These are phyloP conservation scores for Puccinia brachypodii DNA, from an alignment of 1,284 basidiomycete species.

Conservation along the genomic window DNA sequence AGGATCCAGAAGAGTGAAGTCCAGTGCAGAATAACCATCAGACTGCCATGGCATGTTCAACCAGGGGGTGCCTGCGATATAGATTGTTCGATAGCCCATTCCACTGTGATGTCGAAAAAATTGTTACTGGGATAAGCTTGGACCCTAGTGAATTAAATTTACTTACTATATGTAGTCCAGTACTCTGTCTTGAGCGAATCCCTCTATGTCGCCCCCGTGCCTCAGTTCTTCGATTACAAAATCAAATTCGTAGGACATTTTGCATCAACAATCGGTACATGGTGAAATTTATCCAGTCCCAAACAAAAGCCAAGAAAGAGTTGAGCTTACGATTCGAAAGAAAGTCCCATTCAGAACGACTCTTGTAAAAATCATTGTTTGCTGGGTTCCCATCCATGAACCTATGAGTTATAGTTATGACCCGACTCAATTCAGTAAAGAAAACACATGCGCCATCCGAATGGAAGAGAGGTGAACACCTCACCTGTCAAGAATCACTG, in stretches of 20 bases:
- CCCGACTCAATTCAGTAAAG: not conserved
- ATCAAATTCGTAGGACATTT: not conserved
- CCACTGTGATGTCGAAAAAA: slow-evolving; percentile 57
- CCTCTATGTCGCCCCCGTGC: slow-evolving; percentile 78
- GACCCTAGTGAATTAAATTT: not conserved
- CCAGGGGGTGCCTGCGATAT: slow-evolving; percentile 82
- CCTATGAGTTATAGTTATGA: not conserved
- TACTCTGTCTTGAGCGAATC: slow-evolving; percentile 64
- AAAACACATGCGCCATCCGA: not conserved
- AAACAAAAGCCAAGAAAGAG: not conserved
- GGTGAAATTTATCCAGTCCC: not conserved
- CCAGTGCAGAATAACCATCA: slow-evolving; percentile 90
- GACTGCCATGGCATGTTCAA: slow-evolving; percentile 93
- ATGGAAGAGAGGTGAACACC: slow-evolving; percentile 59
- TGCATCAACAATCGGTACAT: not conserved
- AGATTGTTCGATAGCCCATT: slow-evolving; percentile 79
- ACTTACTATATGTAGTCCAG: slow-evolving; percentile 76
- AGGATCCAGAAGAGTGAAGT: slow-evolving; percentile 82
- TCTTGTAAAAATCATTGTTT: slow-evolving; percentile 82
- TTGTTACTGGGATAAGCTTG: not conserved
- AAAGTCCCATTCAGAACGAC: slow-evolving; percentile 78
- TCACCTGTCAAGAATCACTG: slow-evolving; percentile 83
- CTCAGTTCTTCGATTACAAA: slow-evolving; percentile 67
- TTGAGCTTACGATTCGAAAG: slow-evolving; percentile 33
- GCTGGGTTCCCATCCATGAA: slow-evolving; percentile 70